These are phyloP conservation scores for Apiotrichum siamense DNA, from an alignment of 1,284 basidiomycete genomes.

Conservation along the genomic window DNA sequence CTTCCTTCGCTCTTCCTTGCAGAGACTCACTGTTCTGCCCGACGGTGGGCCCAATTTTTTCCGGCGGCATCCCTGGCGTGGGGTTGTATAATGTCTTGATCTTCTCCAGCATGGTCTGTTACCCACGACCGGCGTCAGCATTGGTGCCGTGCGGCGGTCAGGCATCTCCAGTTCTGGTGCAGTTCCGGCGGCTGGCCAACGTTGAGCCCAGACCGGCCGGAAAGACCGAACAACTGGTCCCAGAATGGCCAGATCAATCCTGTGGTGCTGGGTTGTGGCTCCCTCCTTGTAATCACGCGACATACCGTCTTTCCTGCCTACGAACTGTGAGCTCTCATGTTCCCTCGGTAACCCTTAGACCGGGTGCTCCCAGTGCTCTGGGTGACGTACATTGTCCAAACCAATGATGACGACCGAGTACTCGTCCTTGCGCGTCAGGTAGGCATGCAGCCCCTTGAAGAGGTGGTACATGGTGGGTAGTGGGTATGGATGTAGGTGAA, in stretches of 20 bases:
- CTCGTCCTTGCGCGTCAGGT: constrained; percentile 86
- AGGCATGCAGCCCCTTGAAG: constrained; percentile 78
- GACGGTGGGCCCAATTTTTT: constrained; percentile 88
- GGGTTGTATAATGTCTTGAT: constrained; percentile 87
- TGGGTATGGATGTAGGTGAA: background rate
- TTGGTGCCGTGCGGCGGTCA: too few relatives aligned
- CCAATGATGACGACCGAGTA: constrained; percentile 91
- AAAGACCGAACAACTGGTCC: too few relatives aligned
- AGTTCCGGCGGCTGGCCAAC: too few relatives aligned
- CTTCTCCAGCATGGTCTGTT: constrained; percentile 77
- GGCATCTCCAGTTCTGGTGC: too few relatives aligned
- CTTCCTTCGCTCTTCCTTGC: background rate
- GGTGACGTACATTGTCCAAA: constrained; percentile 44
- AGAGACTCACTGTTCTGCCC: constrained; percentile 77
- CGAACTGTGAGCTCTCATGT: background rate
- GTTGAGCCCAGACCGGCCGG: too few relatives aligned
- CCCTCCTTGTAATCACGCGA: background rate
- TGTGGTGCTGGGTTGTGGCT: too few relatives aligned
- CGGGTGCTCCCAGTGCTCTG: too few relatives aligned
- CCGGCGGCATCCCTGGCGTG: constrained; percentile 70
- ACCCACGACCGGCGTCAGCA: too few relatives aligned
- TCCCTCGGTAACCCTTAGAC: constrained; percentile 4
- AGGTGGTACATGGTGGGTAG: constrained; percentile 67
- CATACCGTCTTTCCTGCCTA: constrained; percentile 81
- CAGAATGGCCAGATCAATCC: too few relatives aligned